Base-by-base conservation (phyloP, 805 yeast species). In the Cephaloascus albidus region DNA sequence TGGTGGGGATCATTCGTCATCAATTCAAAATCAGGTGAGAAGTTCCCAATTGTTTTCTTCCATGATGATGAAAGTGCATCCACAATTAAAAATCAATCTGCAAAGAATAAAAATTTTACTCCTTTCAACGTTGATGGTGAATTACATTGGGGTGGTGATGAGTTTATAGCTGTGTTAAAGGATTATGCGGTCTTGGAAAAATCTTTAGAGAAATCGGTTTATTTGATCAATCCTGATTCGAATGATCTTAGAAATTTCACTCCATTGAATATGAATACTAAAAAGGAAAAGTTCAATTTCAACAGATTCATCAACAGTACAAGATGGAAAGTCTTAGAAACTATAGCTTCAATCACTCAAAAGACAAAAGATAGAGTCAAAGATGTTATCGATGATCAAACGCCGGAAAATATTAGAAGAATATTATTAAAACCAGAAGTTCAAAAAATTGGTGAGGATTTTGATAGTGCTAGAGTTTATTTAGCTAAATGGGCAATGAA, bases 401-500 rank as follows among this genome's bases (percentile, higher is more conserved):
- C 78, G 2, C 93, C 94, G 0, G 63, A 68, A 2, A 66, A 72
- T 2, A 65, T 82, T 18, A 74, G 73, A 48, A 73, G 73, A 38
- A 57, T 84, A 44, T 64, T 90, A 34, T 72, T 67, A 40, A 79
- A 81, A 45, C 93, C 96, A 0, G 95, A 86, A 50, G 95, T 90
- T 10, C 73, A 71, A 49, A 76, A 72, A 40, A 75, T 90, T 19
- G 85, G 93, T 42, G 85, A 86, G 45, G 97, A 90, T 45, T 93
- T 89, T 54, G 97, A 89, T 53, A 79, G 90, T 38, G 97, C 97
- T 0, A 74, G 89, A 39, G 83, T 88, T 3, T 90, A 87, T 56
- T 66, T 90, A 43, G 97, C 97, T 3, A 89, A 88, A 62, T 93
- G 97, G 97, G 97, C 97, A 0, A 72, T 86, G 49, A 86, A 86